phyloP scores from a whole-genome alignment of 208 protist species.

The Leishmania guyanensis region DNA sequence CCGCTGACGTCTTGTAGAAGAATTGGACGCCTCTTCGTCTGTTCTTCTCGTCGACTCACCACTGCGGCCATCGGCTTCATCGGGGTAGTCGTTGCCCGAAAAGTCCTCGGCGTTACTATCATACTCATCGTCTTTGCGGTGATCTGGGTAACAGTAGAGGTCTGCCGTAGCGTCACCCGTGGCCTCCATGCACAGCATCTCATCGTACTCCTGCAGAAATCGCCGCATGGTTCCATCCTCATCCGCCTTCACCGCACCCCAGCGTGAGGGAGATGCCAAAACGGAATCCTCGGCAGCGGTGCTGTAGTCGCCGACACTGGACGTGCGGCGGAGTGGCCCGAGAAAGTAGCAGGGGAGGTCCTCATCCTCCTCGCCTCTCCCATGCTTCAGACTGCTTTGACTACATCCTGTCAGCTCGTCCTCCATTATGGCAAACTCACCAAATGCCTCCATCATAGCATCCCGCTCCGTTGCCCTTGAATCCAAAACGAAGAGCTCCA shows the following conservation, averaged over 20 bases:
- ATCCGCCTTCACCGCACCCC: constrained; percentile 25
- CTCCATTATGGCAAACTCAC: constrained; percentile 31
- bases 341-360: constrained; percentile 15
- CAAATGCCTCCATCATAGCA: constrained; percentile 27
- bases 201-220: constrained; percentile 28
- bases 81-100: constrained; percentile 87
- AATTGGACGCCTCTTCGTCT: constrained; percentile 1
- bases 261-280: constrained; percentile 1
- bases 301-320: neutral
- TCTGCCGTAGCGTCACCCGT: constrained; percentile 45
- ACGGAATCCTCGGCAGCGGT: neutral
- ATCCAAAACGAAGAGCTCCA: constrained; percentile 23
- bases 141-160: constrained; percentile 85
- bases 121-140: constrained; percentile 90
- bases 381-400: constrained; percentile 6
- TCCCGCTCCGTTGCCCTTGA: constrained; percentile 16
- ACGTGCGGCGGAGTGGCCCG: constrained; percentile 8
- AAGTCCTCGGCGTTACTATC: constrained; percentile 92
- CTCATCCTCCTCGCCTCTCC: constrained; percentile 1
- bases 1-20: constrained; percentile 1
- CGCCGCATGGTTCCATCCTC: constrained; percentile 19
- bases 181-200: constrained; percentile 30
- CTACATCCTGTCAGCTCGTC: neutral
- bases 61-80: constrained; percentile 45
- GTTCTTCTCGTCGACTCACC: constrained; percentile 10